Evolutionary conservation across 192 early-diverging fungal genomes (phyloP), one percentile per base, ranked within the genome.

Genomic region (Spizellomyces sp.): DNA sequence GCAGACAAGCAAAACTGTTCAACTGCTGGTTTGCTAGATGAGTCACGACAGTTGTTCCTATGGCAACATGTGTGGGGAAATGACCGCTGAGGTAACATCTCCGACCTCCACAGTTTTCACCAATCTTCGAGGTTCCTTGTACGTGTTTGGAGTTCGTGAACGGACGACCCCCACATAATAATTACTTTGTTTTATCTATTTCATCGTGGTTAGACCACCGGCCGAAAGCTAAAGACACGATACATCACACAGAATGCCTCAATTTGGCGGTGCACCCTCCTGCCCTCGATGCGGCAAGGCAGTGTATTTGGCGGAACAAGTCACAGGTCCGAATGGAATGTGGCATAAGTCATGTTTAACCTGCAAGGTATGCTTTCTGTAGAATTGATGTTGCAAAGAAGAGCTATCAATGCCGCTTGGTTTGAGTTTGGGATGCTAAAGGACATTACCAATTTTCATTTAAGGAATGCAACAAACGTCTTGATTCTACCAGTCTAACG

Each of bases 401-500:
- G 50, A 4, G 50, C 14, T 54, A 54, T 54, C 0, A 36, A 36
- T 36, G 27, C 27, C 27, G 3, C 27, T 36, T 2, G 27, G 27
- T 2, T n/a, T 36, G 27, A 36, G 3, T 3, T 36, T 36, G 27
- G 1, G 0, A 36, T 36, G 27, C 27, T 3, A 2, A 36, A 36
- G 3, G 27, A 54, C 52, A 61, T 27, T 61, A 12, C 12, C 15
- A 27, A 1, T 14, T 5, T 63, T 77, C 64, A 58, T 71, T n/a
- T 19, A n/a, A 85, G 69, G 75, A 80, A 62, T 85, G 84, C 74
- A 78, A 76, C 70, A 67, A 70, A 45, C 50, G 70, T 5, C 75
- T 85, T 6, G 84, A 85, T 59, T 83, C 81, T 10, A 81, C 79
- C 9, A 81, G 65, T 41, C 36, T 85, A 15, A 78, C 79, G 6